Conservation (phyloP, 2,329 filamentous ascomycete genomes). For the Penicillium aurantiogriseum region DNA sequence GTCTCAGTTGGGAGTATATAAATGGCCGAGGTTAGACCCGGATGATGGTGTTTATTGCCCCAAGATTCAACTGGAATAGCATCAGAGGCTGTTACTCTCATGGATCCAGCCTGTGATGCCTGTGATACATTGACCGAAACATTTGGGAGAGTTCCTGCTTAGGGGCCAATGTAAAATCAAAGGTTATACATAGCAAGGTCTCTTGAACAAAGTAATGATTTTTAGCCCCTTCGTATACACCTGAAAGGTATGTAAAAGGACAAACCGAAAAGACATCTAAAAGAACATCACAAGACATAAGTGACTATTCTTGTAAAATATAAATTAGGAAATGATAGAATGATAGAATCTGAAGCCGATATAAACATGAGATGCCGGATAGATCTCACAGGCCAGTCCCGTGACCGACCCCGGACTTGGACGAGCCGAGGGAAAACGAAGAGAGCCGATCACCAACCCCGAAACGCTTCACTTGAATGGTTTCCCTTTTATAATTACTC, state of each 20-base stretch:
- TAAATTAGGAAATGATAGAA: not conserved
- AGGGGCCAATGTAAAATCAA: no score
- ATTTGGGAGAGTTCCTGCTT: not conserved
- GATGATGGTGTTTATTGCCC: not conserved
- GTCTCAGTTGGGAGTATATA: not conserved
- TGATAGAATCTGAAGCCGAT: not conserved
- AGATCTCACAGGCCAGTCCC: slow-evolving; percentile 23
- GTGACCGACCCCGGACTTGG: slow-evolving; percentile 37
- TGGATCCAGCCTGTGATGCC: not conserved
- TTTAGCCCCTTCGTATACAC: no score
- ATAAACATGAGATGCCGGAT: not conserved
- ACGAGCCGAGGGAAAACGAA: slow-evolving; percentile 38
- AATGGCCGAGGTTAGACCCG: not conserved
- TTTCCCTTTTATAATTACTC: not conserved
- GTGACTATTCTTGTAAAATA: no score
- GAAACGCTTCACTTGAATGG: not conserved
- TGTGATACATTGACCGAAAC: not conserved
- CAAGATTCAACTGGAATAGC: not conserved
- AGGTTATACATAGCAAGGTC: no score
- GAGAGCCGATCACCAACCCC: slow-evolving; percentile 22
- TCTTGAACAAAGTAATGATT: no score
- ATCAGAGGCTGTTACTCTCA: not conserved
- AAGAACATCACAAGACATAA: no score
- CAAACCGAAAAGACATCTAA: no score
- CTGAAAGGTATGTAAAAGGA: no score